phyloP scores from a whole-genome alignment of 2,329 filamentous ascomycete genomes.

The Alternaria arborescens region DNA sequence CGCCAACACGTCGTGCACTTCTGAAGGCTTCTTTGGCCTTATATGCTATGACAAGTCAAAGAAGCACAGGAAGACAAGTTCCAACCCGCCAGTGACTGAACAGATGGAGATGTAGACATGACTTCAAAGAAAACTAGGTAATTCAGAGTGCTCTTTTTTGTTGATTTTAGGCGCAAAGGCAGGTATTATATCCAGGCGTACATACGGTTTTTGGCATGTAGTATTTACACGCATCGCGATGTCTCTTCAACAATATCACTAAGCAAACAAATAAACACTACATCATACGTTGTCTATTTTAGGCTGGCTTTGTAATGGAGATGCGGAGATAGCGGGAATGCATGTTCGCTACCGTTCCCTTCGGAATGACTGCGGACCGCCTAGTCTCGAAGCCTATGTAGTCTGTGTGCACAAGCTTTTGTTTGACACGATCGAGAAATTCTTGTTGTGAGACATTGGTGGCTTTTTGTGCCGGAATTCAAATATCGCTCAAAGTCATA shows the following conservation, averaged over 20 bases:
- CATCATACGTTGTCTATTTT: not conserved
- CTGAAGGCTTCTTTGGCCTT: conserved; percentile 42
- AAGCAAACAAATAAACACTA: not conserved
- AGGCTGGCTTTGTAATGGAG: not conserved
- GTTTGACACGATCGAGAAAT: not conserved
- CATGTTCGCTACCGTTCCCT: conserved; percentile 2
- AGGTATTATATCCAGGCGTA: conserved; percentile 22
- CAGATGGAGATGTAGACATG: conserved; percentile 38
- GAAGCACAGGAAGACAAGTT: conserved; percentile 20
- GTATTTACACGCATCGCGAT: not conserved
- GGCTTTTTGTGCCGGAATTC: conserved; percentile 2
- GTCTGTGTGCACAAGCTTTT: not conserved
- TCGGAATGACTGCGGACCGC: not conserved
- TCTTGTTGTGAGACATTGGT: not conserved
- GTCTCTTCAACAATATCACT: not conserved
- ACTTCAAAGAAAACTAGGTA: not conserved
- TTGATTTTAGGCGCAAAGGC: conserved; percentile 1
- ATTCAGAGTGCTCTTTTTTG: not conserved
- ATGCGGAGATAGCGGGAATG: conserved; percentile 5
- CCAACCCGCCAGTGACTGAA: conserved; percentile 21
- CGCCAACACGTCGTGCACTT: conserved; percentile 31
- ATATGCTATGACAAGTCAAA: conserved; percentile 40
- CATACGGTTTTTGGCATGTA: not conserved
- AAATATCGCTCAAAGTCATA: conserved; percentile 1
- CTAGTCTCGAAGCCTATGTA: not conserved